Percentiles rank a stretch among this genome's conserved stretches.
phyloP scores from a whole-genome alignment of 202 grass and related monocot species.

The Schoenoplectus tabernaemontani region DNA sequence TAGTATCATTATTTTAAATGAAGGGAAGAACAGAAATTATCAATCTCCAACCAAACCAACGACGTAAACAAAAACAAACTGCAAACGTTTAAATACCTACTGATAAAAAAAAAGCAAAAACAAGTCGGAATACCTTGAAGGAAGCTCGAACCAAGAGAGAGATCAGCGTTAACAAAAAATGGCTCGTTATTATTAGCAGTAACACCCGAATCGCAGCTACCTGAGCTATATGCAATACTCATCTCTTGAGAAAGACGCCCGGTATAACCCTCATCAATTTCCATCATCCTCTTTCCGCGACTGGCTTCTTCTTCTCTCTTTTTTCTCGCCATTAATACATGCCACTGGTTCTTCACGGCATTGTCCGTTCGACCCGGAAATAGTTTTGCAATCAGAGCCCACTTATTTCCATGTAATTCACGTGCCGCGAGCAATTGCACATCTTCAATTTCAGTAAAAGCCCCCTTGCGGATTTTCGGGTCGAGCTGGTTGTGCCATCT shows the following conservation, averaged over 20 bases:
- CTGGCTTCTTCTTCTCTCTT: slow-evolving; percentile 42
- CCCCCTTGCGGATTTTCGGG: slow-evolving; percentile 23
- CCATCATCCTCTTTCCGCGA: slow-evolving; percentile 10
- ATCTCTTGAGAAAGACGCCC: not conserved
- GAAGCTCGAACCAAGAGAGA: not conserved
- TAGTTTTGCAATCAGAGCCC: slow-evolving; percentile 26
- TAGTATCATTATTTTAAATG: too few species aligned
- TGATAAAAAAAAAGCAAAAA: not conserved
- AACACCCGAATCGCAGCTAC: not conserved
- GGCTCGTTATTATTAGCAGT: not conserved
- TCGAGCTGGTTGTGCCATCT: slow-evolving; percentile 43
- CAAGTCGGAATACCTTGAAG: not conserved
- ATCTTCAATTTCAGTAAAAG: slow-evolving; percentile 33
- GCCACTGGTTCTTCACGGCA: slow-evolving; percentile 21
- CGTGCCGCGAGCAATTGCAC: slow-evolving; percentile 18
- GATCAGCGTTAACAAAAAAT: not conserved
- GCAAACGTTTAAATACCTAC: not conserved
- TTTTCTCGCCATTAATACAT: slow-evolving; percentile 65
- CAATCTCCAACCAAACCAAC: not conserved
- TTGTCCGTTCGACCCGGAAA: slow-evolving; percentile 36
- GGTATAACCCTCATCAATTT: not conserved
- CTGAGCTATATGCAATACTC: not conserved
- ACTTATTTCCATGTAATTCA: slow-evolving; percentile 23
- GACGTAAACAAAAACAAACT: not conserved
- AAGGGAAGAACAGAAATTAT: not conserved